Evolutionary conservation across 352 stramenopile species (phyloP).

Genomic region (Globisporangium polare): DNA sequence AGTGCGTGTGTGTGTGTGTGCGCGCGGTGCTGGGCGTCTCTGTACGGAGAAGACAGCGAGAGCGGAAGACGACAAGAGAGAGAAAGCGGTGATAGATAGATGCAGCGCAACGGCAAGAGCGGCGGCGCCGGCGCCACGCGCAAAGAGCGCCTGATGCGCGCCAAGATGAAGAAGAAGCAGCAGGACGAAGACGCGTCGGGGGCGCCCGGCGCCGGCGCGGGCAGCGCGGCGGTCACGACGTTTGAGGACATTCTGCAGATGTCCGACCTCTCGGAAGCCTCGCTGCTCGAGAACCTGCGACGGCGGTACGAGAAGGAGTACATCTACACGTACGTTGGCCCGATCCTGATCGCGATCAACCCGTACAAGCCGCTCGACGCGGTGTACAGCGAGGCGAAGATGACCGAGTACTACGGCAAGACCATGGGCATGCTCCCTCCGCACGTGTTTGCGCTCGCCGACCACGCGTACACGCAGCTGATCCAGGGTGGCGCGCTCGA

Average conservation of each 20-base stretch:
- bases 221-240: conserved; percentile 21
- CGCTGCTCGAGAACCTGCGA: conserved; percentile 86
- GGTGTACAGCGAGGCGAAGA: conserved; percentile 69
- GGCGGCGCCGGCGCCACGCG: conserved; percentile 38
- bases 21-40: not conserved
- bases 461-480: conserved; percentile 87
- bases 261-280: conserved; percentile 87
- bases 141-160: conserved; percentile 82
- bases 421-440: conserved; percentile 75
- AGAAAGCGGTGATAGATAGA: conserved; percentile 6
- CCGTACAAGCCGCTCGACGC: conserved; percentile 81
- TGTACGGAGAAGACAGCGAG: conserved; percentile 5
- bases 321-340: conserved; percentile 94
- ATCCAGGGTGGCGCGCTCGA: conserved; percentile 80
- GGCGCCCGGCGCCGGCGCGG: conserved; percentile 24
- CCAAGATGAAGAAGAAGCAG: conserved; percentile 87
- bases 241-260: conserved; percentile 90
- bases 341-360: conserved; percentile 91
- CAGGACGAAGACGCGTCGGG: conserved; percentile 57
- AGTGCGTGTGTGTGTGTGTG: not conserved
- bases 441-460: conserved; percentile 89
- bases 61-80: not conserved
- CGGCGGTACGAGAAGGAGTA: conserved; percentile 89
- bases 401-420: conserved; percentile 89
- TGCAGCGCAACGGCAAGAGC: conserved; percentile 33